phyloP scores from a whole-genome alignment of 1,139 yeast species.

The Yamadazyma taylorii region DNA sequence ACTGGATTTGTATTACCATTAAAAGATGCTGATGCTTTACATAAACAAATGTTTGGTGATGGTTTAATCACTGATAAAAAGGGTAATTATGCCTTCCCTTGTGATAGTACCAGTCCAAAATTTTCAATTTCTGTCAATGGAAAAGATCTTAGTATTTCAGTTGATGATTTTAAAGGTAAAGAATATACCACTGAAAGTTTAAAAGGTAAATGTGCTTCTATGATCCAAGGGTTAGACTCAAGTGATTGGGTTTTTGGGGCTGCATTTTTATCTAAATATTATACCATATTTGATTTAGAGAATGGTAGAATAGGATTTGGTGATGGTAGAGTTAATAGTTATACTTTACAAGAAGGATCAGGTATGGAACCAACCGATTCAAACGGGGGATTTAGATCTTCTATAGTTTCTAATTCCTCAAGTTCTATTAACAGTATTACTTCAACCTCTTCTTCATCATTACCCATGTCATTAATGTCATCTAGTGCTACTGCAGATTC shows the following conservation, averaged over 20 bases:
- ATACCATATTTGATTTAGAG: constrained; percentile 59
- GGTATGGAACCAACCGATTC: neutral
- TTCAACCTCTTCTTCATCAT: neutral
- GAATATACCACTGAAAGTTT: constrained; percentile 38
- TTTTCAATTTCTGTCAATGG: constrained; percentile 44
- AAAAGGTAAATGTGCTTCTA: constrained; percentile 61
- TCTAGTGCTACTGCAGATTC: constrained; percentile 4
- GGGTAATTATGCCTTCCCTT: constrained; percentile 58
- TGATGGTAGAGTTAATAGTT: constrained; percentile 12
- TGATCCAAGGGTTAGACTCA: constrained; percentile 53
- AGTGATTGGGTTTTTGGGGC: constrained; percentile 58
- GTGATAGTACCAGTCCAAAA: constrained; percentile 40
- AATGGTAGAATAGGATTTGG: constrained; percentile 50
- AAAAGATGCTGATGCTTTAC: constrained; percentile 55
- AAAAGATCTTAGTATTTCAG: constrained; percentile 43
- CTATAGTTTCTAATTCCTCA: neutral
- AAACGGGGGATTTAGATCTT: neutral
- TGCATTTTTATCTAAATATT: constrained; percentile 55
- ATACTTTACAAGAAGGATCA: neutral
- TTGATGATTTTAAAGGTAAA: constrained; percentile 49
- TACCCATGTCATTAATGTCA: neutral
- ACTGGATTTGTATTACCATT: constrained; percentile 59
- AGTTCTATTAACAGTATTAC: too few relatives aligned
- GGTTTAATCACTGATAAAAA: constrained; percentile 53
- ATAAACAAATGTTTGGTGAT: constrained; percentile 44